Percentiles rank a stretch among this genome's conserved stretches.
Evolutionary conservation across 768 basidiomycete species (phyloP).

Genomic region (Macrocybe gigantea): DNA sequence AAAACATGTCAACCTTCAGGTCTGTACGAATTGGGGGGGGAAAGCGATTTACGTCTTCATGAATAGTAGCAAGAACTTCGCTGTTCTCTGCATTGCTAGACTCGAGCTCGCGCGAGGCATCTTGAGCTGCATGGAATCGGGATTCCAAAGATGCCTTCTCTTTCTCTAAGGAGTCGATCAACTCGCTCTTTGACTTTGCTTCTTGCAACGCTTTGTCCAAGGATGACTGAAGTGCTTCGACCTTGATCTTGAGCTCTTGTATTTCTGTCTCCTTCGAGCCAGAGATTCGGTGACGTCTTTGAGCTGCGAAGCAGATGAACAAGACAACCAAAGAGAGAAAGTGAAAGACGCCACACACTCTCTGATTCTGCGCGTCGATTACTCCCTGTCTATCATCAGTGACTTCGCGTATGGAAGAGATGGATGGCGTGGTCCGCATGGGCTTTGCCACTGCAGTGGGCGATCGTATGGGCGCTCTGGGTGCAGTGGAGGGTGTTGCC

Average conservation of each 20-base stretch:
- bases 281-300: slow-evolving; percentile 50
- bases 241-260: slow-evolving; percentile 45
- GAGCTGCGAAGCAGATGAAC: slow-evolving; percentile 35
- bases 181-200: slow-evolving; percentile 36
- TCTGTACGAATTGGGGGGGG: neutral
- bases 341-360: neutral
- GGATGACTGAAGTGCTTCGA: slow-evolving; percentile 42
- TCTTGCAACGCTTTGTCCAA: slow-evolving; percentile 43
- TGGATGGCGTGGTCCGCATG: slow-evolving; percentile 48
- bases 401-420: slow-evolving; percentile 70
- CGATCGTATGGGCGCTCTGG: slow-evolving; percentile 22
- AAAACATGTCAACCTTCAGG: neutral
- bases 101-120: slow-evolving; percentile 1
- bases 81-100: no score
- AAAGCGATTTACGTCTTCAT: slow-evolving; percentile 42
- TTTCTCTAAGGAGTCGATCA: slow-evolving; percentile 40
- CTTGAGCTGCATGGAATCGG: slow-evolving; percentile 38
- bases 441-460: slow-evolving; percentile 32
- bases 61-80: slow-evolving; percentile 31
- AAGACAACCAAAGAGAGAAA: slow-evolving; percentile 1
- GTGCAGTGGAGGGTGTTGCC: slow-evolving; percentile 25
- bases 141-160: slow-evolving; percentile 44
- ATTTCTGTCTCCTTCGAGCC: slow-evolving; percentile 45
- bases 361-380: slow-evolving; percentile 41
- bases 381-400: slow-evolving; percentile 41